phyloP scores from a whole-genome alignment of 2,329 filamentous ascomycete genomes.

The Sphaceloma murrayae region DNA sequence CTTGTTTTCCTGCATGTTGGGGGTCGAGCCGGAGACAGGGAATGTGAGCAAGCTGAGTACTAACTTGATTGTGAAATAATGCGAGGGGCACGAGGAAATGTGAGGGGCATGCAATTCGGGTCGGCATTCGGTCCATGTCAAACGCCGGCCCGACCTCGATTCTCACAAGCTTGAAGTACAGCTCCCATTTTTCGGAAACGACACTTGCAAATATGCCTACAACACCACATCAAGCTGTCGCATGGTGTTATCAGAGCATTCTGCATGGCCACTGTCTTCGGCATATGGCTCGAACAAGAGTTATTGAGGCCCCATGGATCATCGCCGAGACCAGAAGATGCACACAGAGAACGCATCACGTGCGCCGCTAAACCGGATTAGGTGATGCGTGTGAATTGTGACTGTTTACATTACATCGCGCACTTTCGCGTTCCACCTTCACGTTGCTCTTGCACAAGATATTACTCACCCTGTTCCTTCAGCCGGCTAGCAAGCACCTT shows the following conservation, averaged over 20 bases:
- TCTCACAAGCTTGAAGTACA: too few species aligned
- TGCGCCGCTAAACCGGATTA: conserved; percentile 15
- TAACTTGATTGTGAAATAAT: not conserved
- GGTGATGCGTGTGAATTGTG: too few species aligned
- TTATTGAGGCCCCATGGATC: too few species aligned
- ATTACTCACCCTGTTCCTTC: not conserved
- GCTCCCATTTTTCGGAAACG: too few species aligned
- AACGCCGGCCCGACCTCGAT: not conserved
- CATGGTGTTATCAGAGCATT: too few species aligned
- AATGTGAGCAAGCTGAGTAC: not conserved
- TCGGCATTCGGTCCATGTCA: too few species aligned
- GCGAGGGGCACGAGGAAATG: not conserved
- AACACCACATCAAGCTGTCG: too few species aligned
- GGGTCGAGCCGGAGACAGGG: not conserved
- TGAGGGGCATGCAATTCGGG: too few species aligned
- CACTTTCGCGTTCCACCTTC: conserved; percentile 5
- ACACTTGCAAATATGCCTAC: too few species aligned
- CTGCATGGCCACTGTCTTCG: too few species aligned
- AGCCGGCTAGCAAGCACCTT: not conserved
- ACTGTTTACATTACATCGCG: conserved; percentile 17
- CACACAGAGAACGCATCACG: conserved; percentile 2
- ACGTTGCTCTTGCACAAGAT: not conserved
- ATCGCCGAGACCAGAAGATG: not conserved
- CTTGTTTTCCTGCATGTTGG: not conserved
- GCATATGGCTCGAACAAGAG: too few species aligned